A percentile compares a stretch with the other conserved stretches of the same genome.
Conservation (phyloP, 345 rosid species). For the Boechera divaricarpa region DNA sequence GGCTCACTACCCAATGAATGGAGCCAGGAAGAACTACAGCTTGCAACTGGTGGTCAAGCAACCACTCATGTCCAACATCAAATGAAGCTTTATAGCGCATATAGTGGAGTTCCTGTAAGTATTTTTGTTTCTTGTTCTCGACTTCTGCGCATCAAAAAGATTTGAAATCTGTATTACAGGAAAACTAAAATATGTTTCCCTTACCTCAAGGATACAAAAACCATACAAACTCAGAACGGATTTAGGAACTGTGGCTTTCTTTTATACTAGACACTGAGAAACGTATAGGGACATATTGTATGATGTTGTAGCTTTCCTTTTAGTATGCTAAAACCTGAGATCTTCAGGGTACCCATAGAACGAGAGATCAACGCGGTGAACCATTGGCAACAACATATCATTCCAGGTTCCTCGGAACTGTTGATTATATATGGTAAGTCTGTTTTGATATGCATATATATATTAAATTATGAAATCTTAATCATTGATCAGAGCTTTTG, state of each 20-base stretch:
- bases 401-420: constrained; percentile 86
- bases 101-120: constrained; percentile 72
- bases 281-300: neutral
- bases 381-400: constrained; percentile 94
- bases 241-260: constrained; percentile 18
- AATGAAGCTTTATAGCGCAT: constrained; percentile 78
- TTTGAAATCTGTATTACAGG: constrained; percentile 2
- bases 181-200: neutral
- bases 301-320: constrained; percentile 27
- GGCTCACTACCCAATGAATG: constrained; percentile 51
- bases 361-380: constrained; percentile 76
- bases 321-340: constrained; percentile 27
- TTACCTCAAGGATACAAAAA: neutral
- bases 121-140: constrained; percentile 13
- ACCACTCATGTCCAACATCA: constrained; percentile 60
- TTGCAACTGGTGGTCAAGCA: constrained; percentile 70
- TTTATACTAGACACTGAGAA: neutral
- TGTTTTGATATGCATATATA: constrained; percentile 6
- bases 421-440: constrained; percentile 88
- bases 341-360: constrained; percentile 61
- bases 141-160: neutral
- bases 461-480: neutral
- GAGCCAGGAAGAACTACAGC: constrained; percentile 71
- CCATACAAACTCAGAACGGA: neutral
- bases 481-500: constrained; percentile 17